Percentiles rank a stretch among this genome's conserved stretches.
Conservation (phyloP, 192 early-diverging fungal genomes). For the Gryganskiella cystojenkinii region DNA sequence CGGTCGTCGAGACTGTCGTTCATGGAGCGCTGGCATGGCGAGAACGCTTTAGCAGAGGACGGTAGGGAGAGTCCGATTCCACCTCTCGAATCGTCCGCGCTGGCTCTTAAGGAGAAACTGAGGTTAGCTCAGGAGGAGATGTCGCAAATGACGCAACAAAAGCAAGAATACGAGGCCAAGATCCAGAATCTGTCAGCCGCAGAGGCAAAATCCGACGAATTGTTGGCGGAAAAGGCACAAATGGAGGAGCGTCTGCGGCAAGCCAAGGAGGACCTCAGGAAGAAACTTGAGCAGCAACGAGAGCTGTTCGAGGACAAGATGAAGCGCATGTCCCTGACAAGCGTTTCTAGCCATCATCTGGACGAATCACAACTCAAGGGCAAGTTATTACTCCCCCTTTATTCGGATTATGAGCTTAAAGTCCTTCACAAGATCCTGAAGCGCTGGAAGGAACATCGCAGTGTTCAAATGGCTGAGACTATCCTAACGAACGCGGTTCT, state of each 20-base stretch:
- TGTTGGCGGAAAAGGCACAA: conserved; percentile 51
- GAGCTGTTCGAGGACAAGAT: conserved; percentile 63
- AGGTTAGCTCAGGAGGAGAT: conserved; percentile 63
- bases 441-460: conserved; percentile 65
- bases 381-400: conserved; percentile 38
- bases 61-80: conserved; percentile 61
- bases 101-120: conserved; percentile 57
- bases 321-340: conserved; percentile 53
- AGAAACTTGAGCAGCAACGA: conserved; percentile 62
- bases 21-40: conserved; percentile 38
- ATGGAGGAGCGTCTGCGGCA: conserved; percentile 58
- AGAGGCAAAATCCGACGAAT: conserved; percentile 53
- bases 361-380: conserved; percentile 52
- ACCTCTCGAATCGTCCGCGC: conserved; percentile 53
- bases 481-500: conserved; percentile 75
- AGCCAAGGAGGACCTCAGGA: conserved; percentile 62
- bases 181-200: conserved; percentile 57
- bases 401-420: conserved; percentile 56
- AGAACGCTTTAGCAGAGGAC: conserved; percentile 50
- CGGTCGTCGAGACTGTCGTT: conserved; percentile 43
- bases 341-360: conserved; percentile 38
- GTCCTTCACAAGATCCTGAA: conserved; percentile 52
- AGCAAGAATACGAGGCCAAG: conserved; percentile 64
- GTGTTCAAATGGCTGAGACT: conserved; percentile 70
- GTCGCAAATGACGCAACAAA: conserved; percentile 62